These are phyloP conservation scores for Phytophthora hybrid DNA, from an alignment of 352 stramenopile species.

Conservation along the genomic window DNA sequence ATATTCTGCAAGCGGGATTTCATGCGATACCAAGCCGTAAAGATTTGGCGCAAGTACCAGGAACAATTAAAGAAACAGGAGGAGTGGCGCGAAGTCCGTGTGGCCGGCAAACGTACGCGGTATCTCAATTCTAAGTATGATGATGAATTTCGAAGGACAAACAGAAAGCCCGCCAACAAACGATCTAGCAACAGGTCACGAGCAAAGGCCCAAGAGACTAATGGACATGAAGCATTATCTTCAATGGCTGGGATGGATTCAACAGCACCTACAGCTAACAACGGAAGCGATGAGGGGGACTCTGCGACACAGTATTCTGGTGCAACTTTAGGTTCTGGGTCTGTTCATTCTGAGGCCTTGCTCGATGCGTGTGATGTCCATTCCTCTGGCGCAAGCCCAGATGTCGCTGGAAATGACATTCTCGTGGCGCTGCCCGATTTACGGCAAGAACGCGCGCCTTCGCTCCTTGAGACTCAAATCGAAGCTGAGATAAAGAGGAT, in stretches of 20 bases:
- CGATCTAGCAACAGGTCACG: constrained; percentile 22
- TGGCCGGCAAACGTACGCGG: constrained; percentile 62
- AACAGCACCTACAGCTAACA: not conserved
- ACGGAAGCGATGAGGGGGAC: not conserved
- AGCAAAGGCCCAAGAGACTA: not conserved
- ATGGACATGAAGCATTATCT: not conserved
- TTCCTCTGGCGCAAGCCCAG: not conserved
- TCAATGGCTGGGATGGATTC: not conserved
- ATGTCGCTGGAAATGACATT: not conserved
- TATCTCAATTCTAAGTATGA: constrained; percentile 56
- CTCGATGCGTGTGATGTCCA: not conserved
- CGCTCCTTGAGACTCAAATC: not conserved
- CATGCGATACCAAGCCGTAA: constrained; percentile 74
- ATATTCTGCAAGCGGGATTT: constrained; percentile 88
- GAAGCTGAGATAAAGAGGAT: constrained; percentile 4
- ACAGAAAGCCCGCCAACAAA: constrained; percentile 23
- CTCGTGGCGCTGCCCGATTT: constrained; percentile 1
- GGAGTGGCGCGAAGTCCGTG: constrained; percentile 53
- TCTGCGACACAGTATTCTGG: not conserved
- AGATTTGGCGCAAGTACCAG: constrained; percentile 80
- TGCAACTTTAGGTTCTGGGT: not conserved
- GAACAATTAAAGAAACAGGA: constrained; percentile 64
- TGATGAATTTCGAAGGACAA: constrained; percentile 35
- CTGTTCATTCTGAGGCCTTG: not conserved
- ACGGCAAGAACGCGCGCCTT: not conserved